A percentile compares a stretch with the other conserved stretches of the same genome.
phyloP scores from a whole-genome alignment of 2,329 filamentous ascomycete species.

The Didymella lethalis region DNA sequence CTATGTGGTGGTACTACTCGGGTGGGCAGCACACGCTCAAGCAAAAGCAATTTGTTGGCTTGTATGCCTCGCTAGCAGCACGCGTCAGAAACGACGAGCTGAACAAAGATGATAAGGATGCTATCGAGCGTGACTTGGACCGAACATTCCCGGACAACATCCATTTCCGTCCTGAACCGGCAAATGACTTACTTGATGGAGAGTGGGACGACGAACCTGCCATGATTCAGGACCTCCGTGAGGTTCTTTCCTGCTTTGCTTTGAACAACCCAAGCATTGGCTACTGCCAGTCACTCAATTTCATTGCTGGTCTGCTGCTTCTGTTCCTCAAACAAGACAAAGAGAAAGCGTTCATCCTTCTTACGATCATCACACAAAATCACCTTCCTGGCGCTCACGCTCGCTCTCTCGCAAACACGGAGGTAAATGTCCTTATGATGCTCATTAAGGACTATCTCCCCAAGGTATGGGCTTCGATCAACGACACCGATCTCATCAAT shows the following conservation, averaged over 20 bases:
- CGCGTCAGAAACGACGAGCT: slow-evolving; percentile 69
- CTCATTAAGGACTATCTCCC: slow-evolving; percentile 84
- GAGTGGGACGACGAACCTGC: slow-evolving; percentile 67
- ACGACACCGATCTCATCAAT: slow-evolving; percentile 68
- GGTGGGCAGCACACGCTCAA: slow-evolving; percentile 81
- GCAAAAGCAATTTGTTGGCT: slow-evolving; percentile 69
- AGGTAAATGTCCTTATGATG: slow-evolving; percentile 91
- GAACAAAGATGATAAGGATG: slow-evolving; percentile 79
- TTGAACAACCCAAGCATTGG: slow-evolving; percentile 90
- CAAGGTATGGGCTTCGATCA: slow-evolving; percentile 85
- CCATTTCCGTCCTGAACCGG: slow-evolving; percentile 76
- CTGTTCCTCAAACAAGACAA: slow-evolving; percentile 83
- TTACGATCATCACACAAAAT: slow-evolving; percentile 88
- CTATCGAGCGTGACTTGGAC: slow-evolving; percentile 92
- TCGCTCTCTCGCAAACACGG: slow-evolving; percentile 88
- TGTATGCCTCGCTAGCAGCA: slow-evolving; percentile 76
- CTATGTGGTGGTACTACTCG: slow-evolving; percentile 96
- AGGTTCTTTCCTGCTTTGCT: slow-evolving; percentile 88
- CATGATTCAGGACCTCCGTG: slow-evolving; percentile 81
- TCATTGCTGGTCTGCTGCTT: slow-evolving; percentile 86
- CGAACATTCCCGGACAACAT: slow-evolving; percentile 95
- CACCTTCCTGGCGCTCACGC: slow-evolving; percentile 94
- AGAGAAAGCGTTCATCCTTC: slow-evolving; percentile 90
- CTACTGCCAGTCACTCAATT: slow-evolving; percentile 96
- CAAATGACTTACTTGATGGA: slow-evolving; percentile 41